Conservation (phyloP, 495 filamentous ascomycete species). For the Cercophora newfieldiana region DNA sequence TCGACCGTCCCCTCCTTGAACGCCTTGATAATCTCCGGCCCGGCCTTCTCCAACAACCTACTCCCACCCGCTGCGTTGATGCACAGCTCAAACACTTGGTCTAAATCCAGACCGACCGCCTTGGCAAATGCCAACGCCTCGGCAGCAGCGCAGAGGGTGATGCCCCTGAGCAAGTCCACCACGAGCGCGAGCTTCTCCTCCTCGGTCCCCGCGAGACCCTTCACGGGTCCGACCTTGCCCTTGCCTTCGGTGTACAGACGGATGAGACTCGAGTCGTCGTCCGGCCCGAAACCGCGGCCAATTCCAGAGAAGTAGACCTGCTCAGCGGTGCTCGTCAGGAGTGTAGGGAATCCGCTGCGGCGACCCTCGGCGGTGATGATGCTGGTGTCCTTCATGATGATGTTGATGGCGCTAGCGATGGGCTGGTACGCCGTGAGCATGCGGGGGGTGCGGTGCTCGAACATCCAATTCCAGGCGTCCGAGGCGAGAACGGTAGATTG, state of each 20-base stretch:
- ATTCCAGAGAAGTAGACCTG: conserved; percentile 66
- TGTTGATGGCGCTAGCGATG: conserved; percentile 68
- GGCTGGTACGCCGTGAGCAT: conserved; percentile 69
- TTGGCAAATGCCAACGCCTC: conserved; percentile 69
- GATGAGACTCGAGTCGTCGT: conserved; percentile 72
- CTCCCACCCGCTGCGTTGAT: conserved; percentile 70
- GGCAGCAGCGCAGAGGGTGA: conserved; percentile 63
- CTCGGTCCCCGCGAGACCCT: conserved; percentile 41
- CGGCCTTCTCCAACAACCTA: conserved; percentile 57
- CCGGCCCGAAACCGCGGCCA: conserved; percentile 59
- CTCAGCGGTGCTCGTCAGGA: conserved; percentile 69
- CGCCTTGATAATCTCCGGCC: conserved; percentile 54
- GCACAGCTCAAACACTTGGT: conserved; percentile 66
- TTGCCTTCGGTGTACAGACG: conserved; percentile 56
- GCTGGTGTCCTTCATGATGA: conserved; percentile 78
- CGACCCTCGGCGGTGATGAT: conserved; percentile 75
- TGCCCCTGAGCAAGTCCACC: conserved; percentile 58
- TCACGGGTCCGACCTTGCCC: conserved; percentile 37
- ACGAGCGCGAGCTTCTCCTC: conserved; percentile 55
- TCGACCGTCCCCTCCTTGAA: conserved; percentile 30
- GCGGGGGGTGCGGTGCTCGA: conserved; percentile 69
- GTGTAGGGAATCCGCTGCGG: conserved; percentile 60
- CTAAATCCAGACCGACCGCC: conserved; percentile 60
- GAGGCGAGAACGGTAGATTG: conserved; percentile 58
- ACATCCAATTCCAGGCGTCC: conserved; percentile 78